phyloP scores from a whole-genome alignment of 257 asterid genomes.

The Perilla frutescens region DNA sequence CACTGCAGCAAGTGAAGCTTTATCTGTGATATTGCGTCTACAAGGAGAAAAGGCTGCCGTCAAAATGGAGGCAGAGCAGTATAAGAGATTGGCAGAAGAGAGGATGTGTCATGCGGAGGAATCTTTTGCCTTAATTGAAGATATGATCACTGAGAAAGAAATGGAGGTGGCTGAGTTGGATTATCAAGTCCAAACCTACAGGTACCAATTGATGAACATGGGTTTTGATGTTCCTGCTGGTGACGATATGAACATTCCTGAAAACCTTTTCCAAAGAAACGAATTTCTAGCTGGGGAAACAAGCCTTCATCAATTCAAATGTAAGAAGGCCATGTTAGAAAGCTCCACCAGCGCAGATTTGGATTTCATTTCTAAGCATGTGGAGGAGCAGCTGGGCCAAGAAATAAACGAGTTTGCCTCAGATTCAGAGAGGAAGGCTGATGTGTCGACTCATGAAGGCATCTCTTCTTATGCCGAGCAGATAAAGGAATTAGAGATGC shows the following conservation, averaged over 20 bases:
- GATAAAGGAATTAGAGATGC: slow-evolving; percentile 62
- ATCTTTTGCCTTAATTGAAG: slow-evolving; percentile 78
- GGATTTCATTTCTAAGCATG: slow-evolving; percentile 38
- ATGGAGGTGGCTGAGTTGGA: slow-evolving; percentile 84
- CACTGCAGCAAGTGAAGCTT: slow-evolving; percentile 82
- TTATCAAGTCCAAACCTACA: slow-evolving; percentile 78
- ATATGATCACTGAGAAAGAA: slow-evolving; percentile 78
- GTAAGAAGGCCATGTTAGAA: slow-evolving; percentile 50
- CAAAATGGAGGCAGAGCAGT: slow-evolving; percentile 92
- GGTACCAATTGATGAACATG: slow-evolving; percentile 65
- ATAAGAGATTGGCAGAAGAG: slow-evolving; percentile 84
- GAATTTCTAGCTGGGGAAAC: slow-evolving; percentile 43
- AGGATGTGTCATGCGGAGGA: slow-evolving; percentile 88
- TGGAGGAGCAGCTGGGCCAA: slow-evolving; percentile 46
- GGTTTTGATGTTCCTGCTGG: slow-evolving; percentile 67
- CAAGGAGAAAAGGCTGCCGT: slow-evolving; percentile 91
- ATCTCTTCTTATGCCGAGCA: slow-evolving; percentile 63
- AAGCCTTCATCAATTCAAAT: slow-evolving; percentile 40
- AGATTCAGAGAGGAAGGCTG: slow-evolving; percentile 52
- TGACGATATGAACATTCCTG: slow-evolving; percentile 59
- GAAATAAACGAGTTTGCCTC: slow-evolving; percentile 41
- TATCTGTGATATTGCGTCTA: slow-evolving; percentile 76
- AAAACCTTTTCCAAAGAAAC: slow-evolving; percentile 55
- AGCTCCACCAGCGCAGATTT: slow-evolving; percentile 43
- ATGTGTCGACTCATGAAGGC: slow-evolving; percentile 44